A percentile compares a stretch with the other conserved stretches of the same genome.
These are phyloP conservation scores for Pythium scleroteichum DNA, from an alignment of 352 stramenopile genomes.

Conservation along the genomic window DNA sequence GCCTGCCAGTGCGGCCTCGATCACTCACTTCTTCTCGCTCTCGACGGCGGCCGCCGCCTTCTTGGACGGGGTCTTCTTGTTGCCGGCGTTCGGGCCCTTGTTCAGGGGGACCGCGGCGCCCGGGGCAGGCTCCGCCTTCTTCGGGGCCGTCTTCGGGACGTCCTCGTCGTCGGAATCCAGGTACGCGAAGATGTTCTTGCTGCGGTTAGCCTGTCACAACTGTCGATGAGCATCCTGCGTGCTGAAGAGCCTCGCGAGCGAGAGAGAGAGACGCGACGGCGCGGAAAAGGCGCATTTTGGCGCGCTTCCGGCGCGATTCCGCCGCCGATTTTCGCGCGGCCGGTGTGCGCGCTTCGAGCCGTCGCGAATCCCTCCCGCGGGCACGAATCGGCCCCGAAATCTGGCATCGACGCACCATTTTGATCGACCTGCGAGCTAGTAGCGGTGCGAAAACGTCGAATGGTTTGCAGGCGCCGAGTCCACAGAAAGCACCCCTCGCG, in stretches of 20 bases:
- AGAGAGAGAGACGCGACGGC: not conserved
- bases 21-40: slow-evolving; percentile 38
- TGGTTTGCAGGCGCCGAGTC: slow-evolving; percentile 30
- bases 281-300: not conserved
- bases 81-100: slow-evolving; percentile 75
- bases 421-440: slow-evolving; percentile 32
- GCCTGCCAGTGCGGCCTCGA: not conserved
- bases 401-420: slow-evolving; percentile 27
- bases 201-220: slow-evolving; percentile 30
- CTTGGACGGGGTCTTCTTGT: slow-evolving; percentile 74
- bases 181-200: slow-evolving; percentile 47
- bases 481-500: slow-evolving; percentile 29
- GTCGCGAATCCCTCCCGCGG: not conserved
- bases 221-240: not conserved
- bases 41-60: slow-evolving; percentile 46
- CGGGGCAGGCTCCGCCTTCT: slow-evolving; percentile 43
- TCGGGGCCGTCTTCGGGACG: slow-evolving; percentile 42
- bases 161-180: slow-evolving; percentile 49
- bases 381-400: not conserved
- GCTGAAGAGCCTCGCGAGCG: not conserved
- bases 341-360: not conserved
- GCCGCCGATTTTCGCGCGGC: slow-evolving; percentile 3
- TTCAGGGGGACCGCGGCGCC: slow-evolving; percentile 69
- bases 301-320: slow-evolving; percentile 9
- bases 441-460: slow-evolving; percentile 39